Percentiles rank a stretch among this genome's conserved stretches.
Conservation (phyloP, 225 moss, liverwort and hornwort genomes). For the Lunularia cruciata region DNA sequence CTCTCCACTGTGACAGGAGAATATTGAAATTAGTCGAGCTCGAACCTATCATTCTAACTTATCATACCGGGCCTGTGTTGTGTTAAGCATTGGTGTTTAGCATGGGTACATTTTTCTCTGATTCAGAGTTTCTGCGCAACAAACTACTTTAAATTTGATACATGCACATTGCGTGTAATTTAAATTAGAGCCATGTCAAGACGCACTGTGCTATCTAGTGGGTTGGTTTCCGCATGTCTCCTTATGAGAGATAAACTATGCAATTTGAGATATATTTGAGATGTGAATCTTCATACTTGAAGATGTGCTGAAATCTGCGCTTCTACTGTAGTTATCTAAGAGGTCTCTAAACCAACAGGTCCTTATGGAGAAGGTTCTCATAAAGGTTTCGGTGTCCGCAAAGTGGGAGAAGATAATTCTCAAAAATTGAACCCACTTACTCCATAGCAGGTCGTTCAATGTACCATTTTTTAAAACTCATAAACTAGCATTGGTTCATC, state of each 20-base stretch:
- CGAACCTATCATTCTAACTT: constrained; percentile 49
- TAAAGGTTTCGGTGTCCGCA: no score
- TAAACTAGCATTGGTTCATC: constrained; percentile 20
- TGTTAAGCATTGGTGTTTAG: constrained; percentile 24
- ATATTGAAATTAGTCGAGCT: constrained; percentile 21
- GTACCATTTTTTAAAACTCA: constrained; percentile 18
- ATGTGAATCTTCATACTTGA: no score
- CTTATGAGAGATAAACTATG: background rate
- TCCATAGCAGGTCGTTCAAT: constrained; percentile 6
- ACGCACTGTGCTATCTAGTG: constrained; percentile 32
- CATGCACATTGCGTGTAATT: no score
- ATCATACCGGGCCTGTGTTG: constrained; percentile 71
- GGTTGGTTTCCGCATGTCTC: background rate
- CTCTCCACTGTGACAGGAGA: background rate
- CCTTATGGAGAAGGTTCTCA: no score
- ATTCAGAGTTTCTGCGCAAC: constrained; percentile 5
- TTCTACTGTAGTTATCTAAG: no score
- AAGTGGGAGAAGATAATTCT: background rate
- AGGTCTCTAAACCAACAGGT: no score
- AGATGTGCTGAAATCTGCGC: no score
- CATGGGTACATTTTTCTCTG: constrained; percentile 15
- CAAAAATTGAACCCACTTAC: background rate
- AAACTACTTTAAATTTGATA: background rate
- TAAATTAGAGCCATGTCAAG: constrained; percentile 33
- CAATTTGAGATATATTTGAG: no score